A percentile compares a stretch with the other conserved stretches of the same genome.
phyloP scores from a whole-genome alignment of 1,284 basidiomycete species.

The Heterobasidion parviporum region DNA sequence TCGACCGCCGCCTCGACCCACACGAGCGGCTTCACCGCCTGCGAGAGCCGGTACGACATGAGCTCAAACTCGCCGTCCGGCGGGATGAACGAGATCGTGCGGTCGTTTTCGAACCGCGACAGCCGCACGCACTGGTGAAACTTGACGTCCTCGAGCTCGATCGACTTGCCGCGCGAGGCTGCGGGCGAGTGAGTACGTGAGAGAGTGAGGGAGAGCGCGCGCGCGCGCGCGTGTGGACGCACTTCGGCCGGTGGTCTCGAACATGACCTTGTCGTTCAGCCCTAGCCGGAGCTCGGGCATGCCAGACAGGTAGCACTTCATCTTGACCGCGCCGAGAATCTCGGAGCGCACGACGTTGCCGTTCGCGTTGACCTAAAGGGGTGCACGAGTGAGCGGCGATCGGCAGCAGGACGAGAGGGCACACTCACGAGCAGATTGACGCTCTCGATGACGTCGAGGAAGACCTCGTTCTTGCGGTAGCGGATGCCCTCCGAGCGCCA shows the following conservation, averaged over 20 bases:
- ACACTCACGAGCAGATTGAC: conserved; percentile 82
- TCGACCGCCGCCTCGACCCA: conserved; percentile 99
- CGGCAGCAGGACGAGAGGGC: not conserved
- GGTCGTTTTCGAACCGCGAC: conserved; percentile 98
- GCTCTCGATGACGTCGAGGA: conserved; percentile 96
- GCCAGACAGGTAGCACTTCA: conserved; percentile 98
- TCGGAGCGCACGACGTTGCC: conserved; percentile 97
- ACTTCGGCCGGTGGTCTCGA: conserved; percentile 81
- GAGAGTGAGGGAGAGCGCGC: conserved; percentile 8
- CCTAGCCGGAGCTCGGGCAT: conserved; percentile 98
- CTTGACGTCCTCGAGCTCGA: conserved; percentile 99
- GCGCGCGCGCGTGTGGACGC: conserved; percentile 20
- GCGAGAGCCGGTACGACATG: conserved; percentile 94
- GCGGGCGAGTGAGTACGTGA: not conserved
- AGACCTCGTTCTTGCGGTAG: conserved; percentile 99
- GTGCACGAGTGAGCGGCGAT: not conserved
- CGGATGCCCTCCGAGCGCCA: conserved; percentile 98
- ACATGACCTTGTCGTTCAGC: conserved; percentile 89
- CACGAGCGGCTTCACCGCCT: conserved; percentile 94
- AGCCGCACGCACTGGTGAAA: conserved; percentile 99
- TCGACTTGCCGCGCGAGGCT: conserved; percentile 94
- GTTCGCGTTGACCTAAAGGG: conserved; percentile 80
- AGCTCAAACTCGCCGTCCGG: conserved; percentile 99
- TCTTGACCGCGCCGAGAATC: conserved; percentile 96
- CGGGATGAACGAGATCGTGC: conserved; percentile 98